Percentiles rank a stretch among this genome's conserved stretches.
phyloP scores from a whole-genome alignment of 2,329 filamentous ascomycete species.

The Epichloe sylvatica region DNA sequence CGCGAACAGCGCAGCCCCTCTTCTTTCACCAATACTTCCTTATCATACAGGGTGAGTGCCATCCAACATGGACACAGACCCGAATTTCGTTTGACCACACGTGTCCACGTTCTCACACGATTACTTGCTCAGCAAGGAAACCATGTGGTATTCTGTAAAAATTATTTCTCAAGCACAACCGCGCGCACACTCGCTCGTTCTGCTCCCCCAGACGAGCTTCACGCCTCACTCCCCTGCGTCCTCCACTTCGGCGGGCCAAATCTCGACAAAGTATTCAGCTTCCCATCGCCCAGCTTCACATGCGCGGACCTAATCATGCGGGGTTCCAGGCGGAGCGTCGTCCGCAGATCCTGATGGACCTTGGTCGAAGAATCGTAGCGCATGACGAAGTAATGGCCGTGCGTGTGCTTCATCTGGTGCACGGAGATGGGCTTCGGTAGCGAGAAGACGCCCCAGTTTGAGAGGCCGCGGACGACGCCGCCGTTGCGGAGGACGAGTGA shows the following conservation, averaged over 20 bases:
- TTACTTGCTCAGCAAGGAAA: too few species aligned
- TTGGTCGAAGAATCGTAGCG: conserved; percentile 70
- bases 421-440: conserved; percentile 68
- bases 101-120: too few species aligned
- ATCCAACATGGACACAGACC: too few species aligned
- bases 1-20: not conserved
- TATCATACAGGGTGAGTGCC: not conserved
- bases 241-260: conserved; percentile 39
- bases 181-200: not conserved
- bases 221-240: conserved; percentile 20
- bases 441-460: conserved; percentile 89
- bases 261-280: conserved; percentile 35
- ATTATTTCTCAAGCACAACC: not conserved
- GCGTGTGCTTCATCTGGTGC: conserved; percentile 69
- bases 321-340: conserved; percentile 71
- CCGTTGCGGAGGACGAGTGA: conserved; percentile 67
- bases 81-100: too few species aligned
- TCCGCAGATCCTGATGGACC: conserved; percentile 61
- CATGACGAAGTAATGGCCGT: conserved; percentile 96
- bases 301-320: conserved; percentile 77
- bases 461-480: conserved; percentile 81
- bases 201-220: conserved; percentile 3
- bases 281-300: conserved; percentile 66
- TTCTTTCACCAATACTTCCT: not conserved
- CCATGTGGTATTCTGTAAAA: too few species aligned